phyloP scores from a whole-genome alignment of 2,329 filamentous ascomycete genomes.

The Eutypa lata region DNA sequence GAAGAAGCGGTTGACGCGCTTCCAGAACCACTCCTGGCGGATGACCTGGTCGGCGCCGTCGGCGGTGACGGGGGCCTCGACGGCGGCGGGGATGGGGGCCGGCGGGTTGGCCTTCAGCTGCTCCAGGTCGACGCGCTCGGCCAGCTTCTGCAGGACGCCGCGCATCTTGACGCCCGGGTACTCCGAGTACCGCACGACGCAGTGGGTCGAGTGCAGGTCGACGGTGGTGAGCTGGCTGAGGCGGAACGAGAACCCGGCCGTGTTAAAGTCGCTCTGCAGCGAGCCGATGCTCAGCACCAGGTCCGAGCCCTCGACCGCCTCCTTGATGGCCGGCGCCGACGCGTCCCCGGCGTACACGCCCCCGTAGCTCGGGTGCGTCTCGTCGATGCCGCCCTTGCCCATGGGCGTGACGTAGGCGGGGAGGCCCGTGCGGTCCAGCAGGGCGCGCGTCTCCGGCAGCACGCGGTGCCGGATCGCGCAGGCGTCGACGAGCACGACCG shows the following conservation, averaged over 20 bases:
- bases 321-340: constrained; percentile 61
- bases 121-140: constrained; percentile 54
- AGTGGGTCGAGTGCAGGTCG: constrained; percentile 73
- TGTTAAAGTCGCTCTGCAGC: constrained; percentile 73
- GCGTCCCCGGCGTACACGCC: constrained; percentile 84
- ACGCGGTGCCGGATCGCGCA: constrained; percentile 77
- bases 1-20: constrained; percentile 69
- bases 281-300: constrained; percentile 68
- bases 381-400: constrained; percentile 82
- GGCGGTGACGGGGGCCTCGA: constrained; percentile 35
- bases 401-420: constrained; percentile 88
- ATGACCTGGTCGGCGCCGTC: constrained; percentile 47
- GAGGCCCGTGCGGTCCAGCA: constrained; percentile 70
- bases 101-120: constrained; percentile 55
- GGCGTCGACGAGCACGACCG: constrained; percentile 78
- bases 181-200: constrained; percentile 72
- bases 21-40: constrained; percentile 75
- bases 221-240: constrained; percentile 75
- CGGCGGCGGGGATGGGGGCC: constrained; percentile 51
- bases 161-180: constrained; percentile 78
- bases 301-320: constrained; percentile 66
- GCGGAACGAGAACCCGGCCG: constrained; percentile 76
- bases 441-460: constrained; percentile 66
- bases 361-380: constrained; percentile 71
- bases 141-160: constrained; percentile 70